Evolutionary conservation across 2,329 filamentous ascomycete species (phyloP).

Genomic region (Cladosporium sp.): DNA sequence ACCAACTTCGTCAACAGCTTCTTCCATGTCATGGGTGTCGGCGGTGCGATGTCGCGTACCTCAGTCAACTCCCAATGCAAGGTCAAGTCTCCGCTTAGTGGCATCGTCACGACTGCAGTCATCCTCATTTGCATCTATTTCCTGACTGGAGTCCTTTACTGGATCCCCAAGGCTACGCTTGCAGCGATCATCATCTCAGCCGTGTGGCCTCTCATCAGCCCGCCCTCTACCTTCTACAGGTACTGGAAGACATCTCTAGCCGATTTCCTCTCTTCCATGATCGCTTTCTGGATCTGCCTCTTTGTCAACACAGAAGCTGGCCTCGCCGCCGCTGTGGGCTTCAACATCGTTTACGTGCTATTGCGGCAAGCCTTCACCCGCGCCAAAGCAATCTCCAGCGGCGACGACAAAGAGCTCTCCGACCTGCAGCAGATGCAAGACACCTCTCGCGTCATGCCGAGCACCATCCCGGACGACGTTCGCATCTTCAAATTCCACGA

Average conservation of each 20-base stretch:
- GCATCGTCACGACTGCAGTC: slow-evolving; percentile 57
- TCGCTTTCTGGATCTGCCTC: slow-evolving; percentile 61
- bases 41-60: slow-evolving; percentile 64
- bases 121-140: slow-evolving; percentile 60
- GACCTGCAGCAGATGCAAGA: slow-evolving; percentile 17
- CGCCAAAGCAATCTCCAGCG: slow-evolving; percentile 27
- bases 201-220: slow-evolving; percentile 58
- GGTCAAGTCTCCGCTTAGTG: slow-evolving; percentile 59
- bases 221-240: slow-evolving; percentile 55
- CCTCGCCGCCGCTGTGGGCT: slow-evolving; percentile 54
- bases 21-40: slow-evolving; percentile 62
- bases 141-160: slow-evolving; percentile 57
- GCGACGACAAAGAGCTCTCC: slow-evolving; percentile 14
- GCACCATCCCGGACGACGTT: slow-evolving; percentile 42
- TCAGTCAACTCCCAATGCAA: slow-evolving; percentile 63
- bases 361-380: slow-evolving; percentile 55
- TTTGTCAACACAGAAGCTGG: slow-evolving; percentile 59
- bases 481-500: slow-evolving; percentile 56
- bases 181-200: slow-evolving; percentile 65
- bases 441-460: slow-evolving; percentile 9
- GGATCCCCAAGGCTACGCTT: slow-evolving; percentile 63
- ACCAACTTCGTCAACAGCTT: slow-evolving; percentile 52
- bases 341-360: slow-evolving; percentile 48
- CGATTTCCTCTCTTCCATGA: slow-evolving; percentile 60
- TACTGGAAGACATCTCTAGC: slow-evolving; percentile 63